Base-by-base conservation (phyloP, 2,329 filamentous ascomycete species). In the Pyrenochaeta sp. region DNA sequence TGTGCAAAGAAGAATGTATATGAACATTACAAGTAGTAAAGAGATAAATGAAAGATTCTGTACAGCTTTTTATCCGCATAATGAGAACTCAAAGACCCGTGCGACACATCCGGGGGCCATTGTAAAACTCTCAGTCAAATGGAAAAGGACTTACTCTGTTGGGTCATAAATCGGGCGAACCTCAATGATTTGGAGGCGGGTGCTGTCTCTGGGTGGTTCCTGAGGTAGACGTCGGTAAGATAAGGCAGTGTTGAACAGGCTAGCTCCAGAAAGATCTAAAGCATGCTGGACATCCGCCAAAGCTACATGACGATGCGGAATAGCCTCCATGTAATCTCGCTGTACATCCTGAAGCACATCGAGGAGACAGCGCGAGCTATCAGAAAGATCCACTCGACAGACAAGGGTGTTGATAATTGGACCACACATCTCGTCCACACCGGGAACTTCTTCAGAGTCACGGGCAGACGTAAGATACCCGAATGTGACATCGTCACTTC, bases 181-280 rank as follows among this genome's bases (percentile, higher is more conserved):
- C 44, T 80, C 77, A 1, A 71, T 58, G 33, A 81, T 74, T n/a
- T 68, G 61, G 1, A 81, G 72, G 2, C 64, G 61, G 17, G 61
- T 47, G 17, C 63, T 67, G 14, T 63, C 57, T 1, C 52, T 48
- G 1, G 60, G 53, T 9, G 64, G 56, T 12, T 68, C 65, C 0
- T 72, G 62, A 0, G 78, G 76, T 1, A 80, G 69, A 27, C 73
- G 77, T 11, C 79, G 74, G 56, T 81, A 82, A 1, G 80, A 82
- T 1, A 82, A 63, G 15, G 79, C 79, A 10, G 79, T 81, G 47
- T 82, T 81, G 67, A 82, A 81, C 10, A 82, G 66, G 7, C 73
- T 71, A 2, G 66, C 63, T 3, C 69, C 72, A 1, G 60, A 60
- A 4, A 71, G 39, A 11, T 63, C 59, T 27, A 82, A 52, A 2